Base-by-base conservation (phyloP, 345 rosid genomes). In the Arabidopsis thaliana region DNA sequence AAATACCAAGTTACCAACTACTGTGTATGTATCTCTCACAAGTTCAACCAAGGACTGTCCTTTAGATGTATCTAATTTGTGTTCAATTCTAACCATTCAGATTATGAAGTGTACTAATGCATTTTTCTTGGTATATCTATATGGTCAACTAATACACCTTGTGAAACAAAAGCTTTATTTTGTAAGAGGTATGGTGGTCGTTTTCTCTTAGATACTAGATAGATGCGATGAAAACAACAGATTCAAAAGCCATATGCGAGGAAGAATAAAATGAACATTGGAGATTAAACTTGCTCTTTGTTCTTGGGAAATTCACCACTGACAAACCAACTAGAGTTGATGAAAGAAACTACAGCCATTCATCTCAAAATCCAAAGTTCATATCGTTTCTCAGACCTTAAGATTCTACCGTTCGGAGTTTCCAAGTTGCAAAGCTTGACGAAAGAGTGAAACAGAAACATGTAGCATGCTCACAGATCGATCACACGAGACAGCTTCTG, bases 401-500 rank as follows among this genome's bases (percentile, higher is more conserved):
- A 56, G 65, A 45, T 74, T 53, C 64, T 73, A 46, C 49, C 12
- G 20, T 65, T 30, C 6, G 3, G 30, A 24, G 24, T 45, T 34
- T 24, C 58, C 49, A 25, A 65, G 67, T 49, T 28, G 74, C 62
- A 67, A 67, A 14, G 42, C 13, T 52, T 70, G 59, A 53, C 52
- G 41, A 50, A 67, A 59, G 34, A 23, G 58, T 8, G 32, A 61
- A 69, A 42, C 50, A 69, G 65, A 50, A 42, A 69, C 75, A 69
- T 16, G 58, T 25, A n/a, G 41, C 62, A 60, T 40, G 66, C 82
- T 89, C 85, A 96, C 44, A 93, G 85, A 79, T 96, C 98, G 76
- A 96, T 96, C 45, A 96, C 97, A 45, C 98, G 96, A 28, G 97
- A 93, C 45, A 96, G 84, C 91, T 93, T 96, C 84, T 96, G 99